These are phyloP conservation scores for Nemania sp. DNA, from an alignment of 2,329 filamentous ascomycete genomes.

Conservation along the genomic window DNA sequence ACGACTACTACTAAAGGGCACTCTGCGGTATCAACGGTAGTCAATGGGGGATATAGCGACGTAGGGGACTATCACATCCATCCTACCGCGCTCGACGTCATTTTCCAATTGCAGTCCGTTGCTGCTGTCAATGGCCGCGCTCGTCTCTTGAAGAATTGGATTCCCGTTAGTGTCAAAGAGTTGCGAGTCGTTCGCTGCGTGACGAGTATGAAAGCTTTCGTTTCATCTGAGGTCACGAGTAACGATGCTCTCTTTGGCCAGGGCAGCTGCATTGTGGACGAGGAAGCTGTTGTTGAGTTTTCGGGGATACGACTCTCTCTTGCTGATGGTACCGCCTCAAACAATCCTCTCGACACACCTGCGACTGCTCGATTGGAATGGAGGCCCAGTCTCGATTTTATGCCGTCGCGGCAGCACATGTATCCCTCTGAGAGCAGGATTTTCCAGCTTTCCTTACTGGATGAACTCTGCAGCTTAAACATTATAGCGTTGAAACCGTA, in stretches of 20 bases:
- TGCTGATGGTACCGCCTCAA: neutral
- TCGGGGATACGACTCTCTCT: conserved; percentile 1
- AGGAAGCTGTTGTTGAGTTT: neutral
- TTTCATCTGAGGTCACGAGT: neutral
- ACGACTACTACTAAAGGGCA: conserved; percentile 10
- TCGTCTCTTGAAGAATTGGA: conserved; percentile 11
- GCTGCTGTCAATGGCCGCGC: conserved; percentile 5
- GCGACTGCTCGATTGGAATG: conserved; percentile 6
- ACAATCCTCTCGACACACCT: conserved; percentile 3
- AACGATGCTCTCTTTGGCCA: conserved; percentile 1
- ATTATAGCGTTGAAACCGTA: too few species aligned
- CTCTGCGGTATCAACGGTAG: too few species aligned
- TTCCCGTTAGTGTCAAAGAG: conserved; percentile 1
- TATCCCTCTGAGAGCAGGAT: too few species aligned
- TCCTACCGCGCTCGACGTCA: conserved; percentile 7
- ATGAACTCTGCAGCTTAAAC: too few species aligned
- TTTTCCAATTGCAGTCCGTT: conserved; percentile 1
- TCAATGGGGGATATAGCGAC: conserved; percentile 25
- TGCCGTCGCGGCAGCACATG: too few species aligned
- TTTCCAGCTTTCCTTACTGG: too few species aligned
- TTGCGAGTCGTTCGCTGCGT: neutral
- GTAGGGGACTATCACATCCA: conserved; percentile 27
- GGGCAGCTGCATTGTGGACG: neutral
- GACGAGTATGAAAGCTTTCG: neutral
- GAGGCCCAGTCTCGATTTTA: neutral